Conservation (phyloP, 495 filamentous ascomycete species). For the Penicillium herquei region DNA sequence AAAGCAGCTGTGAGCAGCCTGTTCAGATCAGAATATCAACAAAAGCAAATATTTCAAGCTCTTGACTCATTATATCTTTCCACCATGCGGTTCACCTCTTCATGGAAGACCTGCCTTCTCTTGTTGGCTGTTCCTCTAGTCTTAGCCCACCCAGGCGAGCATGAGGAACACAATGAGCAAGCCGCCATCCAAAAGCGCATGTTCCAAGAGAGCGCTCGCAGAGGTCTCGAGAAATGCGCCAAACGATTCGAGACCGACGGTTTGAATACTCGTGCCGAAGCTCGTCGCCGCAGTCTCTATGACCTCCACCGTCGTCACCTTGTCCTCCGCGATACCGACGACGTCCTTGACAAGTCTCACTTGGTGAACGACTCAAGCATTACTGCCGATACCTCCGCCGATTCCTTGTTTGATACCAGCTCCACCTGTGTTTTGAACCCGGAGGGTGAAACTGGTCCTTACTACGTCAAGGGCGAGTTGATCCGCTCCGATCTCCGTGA, state of each 20-base stretch:
- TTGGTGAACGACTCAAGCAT: background rate
- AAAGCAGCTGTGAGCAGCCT: too few species aligned
- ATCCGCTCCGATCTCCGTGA: slow-evolving; percentile 49
- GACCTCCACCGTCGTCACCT: slow-evolving; percentile 12
- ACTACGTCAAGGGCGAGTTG: slow-evolving; percentile 30
- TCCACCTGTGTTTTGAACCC: slow-evolving; percentile 12
- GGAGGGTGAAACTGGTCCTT: slow-evolving; percentile 12
- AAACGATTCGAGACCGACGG: slow-evolving; percentile 9
- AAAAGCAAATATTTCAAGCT: too few species aligned
- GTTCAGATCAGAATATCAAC: too few species aligned
- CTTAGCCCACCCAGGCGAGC: background rate
- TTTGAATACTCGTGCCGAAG: slow-evolving; percentile 11
- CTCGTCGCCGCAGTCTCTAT: slow-evolving; percentile 8
- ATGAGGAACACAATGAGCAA: background rate
- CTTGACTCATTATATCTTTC: too few species aligned
- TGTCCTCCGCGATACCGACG: slow-evolving; percentile 1
- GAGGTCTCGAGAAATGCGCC: slow-evolving; percentile 9
- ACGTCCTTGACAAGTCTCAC: slow-evolving; percentile 3
- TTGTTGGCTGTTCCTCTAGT: too few species aligned
- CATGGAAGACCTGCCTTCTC: too few species aligned
- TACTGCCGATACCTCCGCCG: background rate
- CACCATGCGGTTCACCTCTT: too few species aligned
- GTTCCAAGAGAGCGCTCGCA: background rate
- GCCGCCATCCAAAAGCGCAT: background rate
- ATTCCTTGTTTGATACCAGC: slow-evolving; percentile 1